Evolutionary conservation across 2,329 filamentous ascomycete species (phyloP).

Genomic region (Aspergillus sp.): DNA sequence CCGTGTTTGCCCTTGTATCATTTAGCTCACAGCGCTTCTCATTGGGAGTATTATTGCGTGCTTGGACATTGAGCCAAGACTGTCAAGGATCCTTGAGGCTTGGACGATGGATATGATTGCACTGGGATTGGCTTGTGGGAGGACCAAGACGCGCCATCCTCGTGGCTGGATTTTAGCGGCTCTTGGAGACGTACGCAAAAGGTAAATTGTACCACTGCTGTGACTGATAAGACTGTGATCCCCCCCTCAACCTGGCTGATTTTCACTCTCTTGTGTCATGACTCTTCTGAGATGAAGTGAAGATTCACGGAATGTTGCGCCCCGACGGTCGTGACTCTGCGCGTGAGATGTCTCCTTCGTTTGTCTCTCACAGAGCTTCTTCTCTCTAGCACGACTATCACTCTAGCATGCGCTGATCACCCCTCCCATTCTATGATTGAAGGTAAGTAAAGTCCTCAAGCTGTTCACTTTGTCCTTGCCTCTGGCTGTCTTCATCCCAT

Average conservation of each 20-base stretch:
- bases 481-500: not conserved
- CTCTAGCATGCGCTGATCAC: not conserved
- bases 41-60: not conserved
- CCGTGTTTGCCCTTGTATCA: too few relatives aligned
- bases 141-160: not conserved
- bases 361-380: not conserved
- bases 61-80: not conserved
- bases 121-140: not conserved
- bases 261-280: not conserved
- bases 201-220: not conserved
- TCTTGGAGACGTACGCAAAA: not conserved
- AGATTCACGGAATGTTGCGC: not conserved
- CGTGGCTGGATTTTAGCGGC: not conserved
- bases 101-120: not conserved
- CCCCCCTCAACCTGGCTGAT: not conserved
- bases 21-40: not conserved
- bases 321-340: not conserved
- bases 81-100: not conserved
- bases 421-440: not conserved
- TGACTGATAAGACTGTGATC: not conserved
- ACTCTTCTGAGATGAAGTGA: not conserved
- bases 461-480: not conserved
- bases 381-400: not conserved
- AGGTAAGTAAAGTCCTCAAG: not conserved
- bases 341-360: not conserved